A percentile compares a stretch with the other conserved stretches of the same genome.
Evolutionary conservation across 345 rosid genomes (phyloP).

Genomic region (Pistacia integerrima): DNA sequence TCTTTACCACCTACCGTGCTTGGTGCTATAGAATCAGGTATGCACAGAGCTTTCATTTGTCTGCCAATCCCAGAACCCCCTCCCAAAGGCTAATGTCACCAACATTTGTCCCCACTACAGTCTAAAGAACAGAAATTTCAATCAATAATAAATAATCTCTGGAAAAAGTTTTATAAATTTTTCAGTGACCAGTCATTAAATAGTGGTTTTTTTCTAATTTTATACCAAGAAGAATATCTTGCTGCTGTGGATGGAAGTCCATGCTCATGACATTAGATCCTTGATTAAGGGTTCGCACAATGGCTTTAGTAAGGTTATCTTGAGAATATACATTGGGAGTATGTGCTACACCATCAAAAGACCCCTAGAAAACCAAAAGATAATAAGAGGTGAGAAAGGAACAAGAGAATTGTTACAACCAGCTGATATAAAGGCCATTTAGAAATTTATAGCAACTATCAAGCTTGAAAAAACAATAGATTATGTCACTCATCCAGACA

Average conservation of each 20-base stretch:
- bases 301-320: slow-evolving; percentile 40
- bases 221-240: slow-evolving; percentile 44
- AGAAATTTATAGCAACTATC: background rate
- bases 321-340: background rate
- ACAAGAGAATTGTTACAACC: background rate
- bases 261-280: slow-evolving; percentile 59
- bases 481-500: slow-evolving; percentile 32
- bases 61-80: slow-evolving; percentile 39
- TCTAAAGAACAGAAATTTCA: slow-evolving; percentile 3
- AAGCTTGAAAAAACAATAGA: background rate
- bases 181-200: background rate
- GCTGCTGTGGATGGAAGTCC: slow-evolving; percentile 59
- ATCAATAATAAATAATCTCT: background rate
- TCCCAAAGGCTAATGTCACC: slow-evolving; percentile 54
- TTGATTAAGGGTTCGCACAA: slow-evolving; percentile 37
- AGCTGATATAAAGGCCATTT: background rate
- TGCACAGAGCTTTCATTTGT: slow-evolving; percentile 6
- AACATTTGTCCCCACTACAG: slow-evolving; percentile 51
- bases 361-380: slow-evolving; percentile 34
- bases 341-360: slow-evolving; percentile 49
- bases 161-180: background rate
- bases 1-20: too few species aligned
- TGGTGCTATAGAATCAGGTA: background rate
- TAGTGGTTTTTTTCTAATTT: background rate
- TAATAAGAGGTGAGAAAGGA: background rate